Evolutionary conservation across 306 rosid species (phyloP).

Genomic region (Gillenia trifoliata): DNA sequence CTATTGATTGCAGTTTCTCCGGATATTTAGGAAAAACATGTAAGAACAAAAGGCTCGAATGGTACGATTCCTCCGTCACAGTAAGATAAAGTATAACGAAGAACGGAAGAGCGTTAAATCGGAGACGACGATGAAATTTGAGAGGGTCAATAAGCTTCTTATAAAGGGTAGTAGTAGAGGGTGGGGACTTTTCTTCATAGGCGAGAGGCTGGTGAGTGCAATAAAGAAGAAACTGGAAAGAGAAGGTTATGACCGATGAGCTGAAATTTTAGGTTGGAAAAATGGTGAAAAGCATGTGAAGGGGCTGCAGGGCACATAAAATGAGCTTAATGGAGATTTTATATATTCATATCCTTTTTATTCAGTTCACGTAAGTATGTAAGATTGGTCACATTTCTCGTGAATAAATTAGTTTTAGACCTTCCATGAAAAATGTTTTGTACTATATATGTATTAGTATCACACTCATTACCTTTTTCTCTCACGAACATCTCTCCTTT

Average conservation of each 20-base stretch:
- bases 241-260: not conserved
- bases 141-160: not conserved
- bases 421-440: not conserved
- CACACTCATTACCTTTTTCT: not conserved
- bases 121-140: not conserved
- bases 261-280: slow-evolving; percentile 2
- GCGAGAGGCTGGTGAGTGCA: slow-evolving; percentile 34
- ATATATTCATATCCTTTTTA: too few relatives aligned
- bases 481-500: too few relatives aligned
- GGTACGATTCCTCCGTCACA: too few relatives aligned
- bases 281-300: slow-evolving; percentile 23
- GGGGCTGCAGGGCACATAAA: not conserved
- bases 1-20: not conserved
- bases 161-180: not conserved
- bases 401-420: not conserved
- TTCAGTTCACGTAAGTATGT: not conserved
- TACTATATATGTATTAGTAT: not conserved
- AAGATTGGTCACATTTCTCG: not conserved
- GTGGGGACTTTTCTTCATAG: not conserved
- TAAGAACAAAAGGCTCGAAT: too few relatives aligned
- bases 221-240: slow-evolving; percentile 11
- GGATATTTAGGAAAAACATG: too few relatives aligned
- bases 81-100: not conserved
- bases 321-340: too few relatives aligned
- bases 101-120: not conserved